Conservation (phyloP, 2,329 filamentous ascomycete genomes). For the Cladosporium velox region DNA sequence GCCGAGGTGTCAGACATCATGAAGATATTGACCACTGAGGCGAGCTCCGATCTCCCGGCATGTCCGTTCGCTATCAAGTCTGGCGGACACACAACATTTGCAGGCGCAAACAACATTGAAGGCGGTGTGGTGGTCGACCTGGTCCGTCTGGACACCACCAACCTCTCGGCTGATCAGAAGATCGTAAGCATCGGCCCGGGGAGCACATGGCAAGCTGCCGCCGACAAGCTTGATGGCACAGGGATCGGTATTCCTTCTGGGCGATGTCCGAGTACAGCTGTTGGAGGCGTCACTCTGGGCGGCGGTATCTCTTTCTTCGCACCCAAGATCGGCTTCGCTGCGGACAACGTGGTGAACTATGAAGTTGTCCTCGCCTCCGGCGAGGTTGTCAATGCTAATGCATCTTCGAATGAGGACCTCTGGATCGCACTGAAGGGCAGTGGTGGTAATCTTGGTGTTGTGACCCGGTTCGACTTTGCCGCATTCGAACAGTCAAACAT, state of each 20-base stretch:
- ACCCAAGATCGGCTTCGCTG: conserved; percentile 31
- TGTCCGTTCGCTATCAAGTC: conserved; percentile 34
- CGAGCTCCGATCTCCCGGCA: conserved; percentile 7
- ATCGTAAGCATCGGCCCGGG: conserved; percentile 50
- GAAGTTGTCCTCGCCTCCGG: conserved; percentile 32
- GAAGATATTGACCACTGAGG: background rate
- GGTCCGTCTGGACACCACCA: conserved; percentile 42
- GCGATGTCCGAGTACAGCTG: conserved; percentile 40
- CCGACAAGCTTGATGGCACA: conserved; percentile 42
- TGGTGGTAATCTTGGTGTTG: conserved; percentile 35
- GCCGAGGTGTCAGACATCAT: background rate
- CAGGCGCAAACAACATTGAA: conserved; percentile 28
- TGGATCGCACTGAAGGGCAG: conserved; percentile 32
- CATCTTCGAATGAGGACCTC: conserved; percentile 28
- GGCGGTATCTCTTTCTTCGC: conserved; percentile 38
- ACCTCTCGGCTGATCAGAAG: conserved; percentile 37
- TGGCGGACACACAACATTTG: conserved; percentile 31
- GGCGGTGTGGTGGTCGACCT: conserved; percentile 47
- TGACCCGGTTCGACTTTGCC: conserved; percentile 30
- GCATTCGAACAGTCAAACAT: conserved; percentile 5
- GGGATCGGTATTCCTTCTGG: conserved; percentile 49
- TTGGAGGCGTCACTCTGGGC: conserved; percentile 34
- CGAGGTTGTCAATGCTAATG: conserved; percentile 29
- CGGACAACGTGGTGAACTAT: conserved; percentile 34
- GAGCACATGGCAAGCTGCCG: conserved; percentile 49